Conservation (phyloP, 371 early-diverging fungal genomes). For the Actinomortierella ambigua region DNA sequence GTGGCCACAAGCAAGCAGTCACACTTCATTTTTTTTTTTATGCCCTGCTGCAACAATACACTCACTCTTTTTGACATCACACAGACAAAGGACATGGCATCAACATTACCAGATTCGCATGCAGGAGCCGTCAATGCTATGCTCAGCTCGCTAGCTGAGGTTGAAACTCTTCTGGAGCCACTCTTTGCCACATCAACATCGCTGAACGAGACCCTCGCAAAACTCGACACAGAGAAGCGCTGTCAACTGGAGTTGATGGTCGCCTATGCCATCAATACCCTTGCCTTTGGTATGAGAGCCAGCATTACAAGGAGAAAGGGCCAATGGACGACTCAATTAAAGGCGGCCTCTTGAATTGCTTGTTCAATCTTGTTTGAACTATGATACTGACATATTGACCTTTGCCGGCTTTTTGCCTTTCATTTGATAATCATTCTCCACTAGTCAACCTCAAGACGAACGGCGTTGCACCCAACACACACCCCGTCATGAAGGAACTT, state of each 20-base stretch:
- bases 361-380: neutral
- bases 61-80: too few species aligned
- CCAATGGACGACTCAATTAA: too few species aligned
- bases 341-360: too few species aligned
- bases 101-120: too few species aligned
- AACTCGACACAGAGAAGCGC: constrained; percentile 51
- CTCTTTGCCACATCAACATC: constrained; percentile 44
- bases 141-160: constrained; percentile 21
- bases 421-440: too few species aligned
- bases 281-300: constrained; percentile 55
- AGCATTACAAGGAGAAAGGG: neutral
- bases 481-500: constrained; percentile 57
- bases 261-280: constrained; percentile 57
- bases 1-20: too few species aligned
- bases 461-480: constrained; percentile 53
- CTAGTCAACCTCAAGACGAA: constrained; percentile 60
- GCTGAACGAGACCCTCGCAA: constrained; percentile 52
- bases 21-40: too few species aligned
- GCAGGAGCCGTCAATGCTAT: constrained; percentile 23
- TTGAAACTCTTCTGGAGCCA: constrained; percentile 58
- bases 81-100: too few species aligned
- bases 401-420: too few species aligned
- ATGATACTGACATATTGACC: too few species aligned
- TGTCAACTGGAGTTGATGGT: constrained; percentile 61
- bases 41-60: too few species aligned